phyloP scores from a whole-genome alignment of 1,284 basidiomycete species.

The Heliocybe sulcata region DNA sequence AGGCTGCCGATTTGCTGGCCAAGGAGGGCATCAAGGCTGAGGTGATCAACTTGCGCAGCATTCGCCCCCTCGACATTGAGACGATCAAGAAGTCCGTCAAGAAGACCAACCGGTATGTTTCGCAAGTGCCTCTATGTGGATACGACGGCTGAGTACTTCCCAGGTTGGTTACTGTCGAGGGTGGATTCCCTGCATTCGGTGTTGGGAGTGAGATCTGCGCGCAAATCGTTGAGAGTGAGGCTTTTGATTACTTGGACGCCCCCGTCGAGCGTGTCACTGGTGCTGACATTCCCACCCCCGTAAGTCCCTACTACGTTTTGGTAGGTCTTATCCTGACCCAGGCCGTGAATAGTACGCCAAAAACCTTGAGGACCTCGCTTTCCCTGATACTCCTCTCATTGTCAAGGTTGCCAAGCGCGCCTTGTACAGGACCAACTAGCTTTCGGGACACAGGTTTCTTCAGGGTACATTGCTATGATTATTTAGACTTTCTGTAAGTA shows the following conservation, averaged over 20 bases:
- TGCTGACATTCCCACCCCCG: slow-evolving; percentile 94
- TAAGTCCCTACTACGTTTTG: slow-evolving; percentile 34
- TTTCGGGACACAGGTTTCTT: slow-evolving; percentile 13
- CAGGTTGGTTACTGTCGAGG: slow-evolving; percentile 90
- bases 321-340: neutral
- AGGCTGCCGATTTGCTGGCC: slow-evolving; percentile 88
- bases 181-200: slow-evolving; percentile 98
- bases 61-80: slow-evolving; percentile 95
- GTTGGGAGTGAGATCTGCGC: slow-evolving; percentile 98
- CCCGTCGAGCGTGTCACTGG: slow-evolving; percentile 97
- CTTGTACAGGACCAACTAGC: slow-evolving; percentile 79
- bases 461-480: slow-evolving; percentile 4
- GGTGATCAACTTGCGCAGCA: slow-evolving; percentile 95
- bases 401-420: slow-evolving; percentile 90
- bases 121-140: neutral
- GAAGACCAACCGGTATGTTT: slow-evolving; percentile 87
- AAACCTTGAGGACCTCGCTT: slow-evolving; percentile 82
- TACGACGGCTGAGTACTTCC: slow-evolving; percentile 9
- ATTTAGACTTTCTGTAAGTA: slow-evolving; percentile 2
- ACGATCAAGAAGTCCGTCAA: slow-evolving; percentile 95
- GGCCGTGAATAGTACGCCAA: slow-evolving; percentile 65
- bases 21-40: slow-evolving; percentile 98
- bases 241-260: slow-evolving; percentile 96
- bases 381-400: slow-evolving; percentile 86
- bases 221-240: slow-evolving; percentile 92